phyloP scores from a whole-genome alignment of 768 basidiomycete species.

The Lactarius hatsudake region DNA sequence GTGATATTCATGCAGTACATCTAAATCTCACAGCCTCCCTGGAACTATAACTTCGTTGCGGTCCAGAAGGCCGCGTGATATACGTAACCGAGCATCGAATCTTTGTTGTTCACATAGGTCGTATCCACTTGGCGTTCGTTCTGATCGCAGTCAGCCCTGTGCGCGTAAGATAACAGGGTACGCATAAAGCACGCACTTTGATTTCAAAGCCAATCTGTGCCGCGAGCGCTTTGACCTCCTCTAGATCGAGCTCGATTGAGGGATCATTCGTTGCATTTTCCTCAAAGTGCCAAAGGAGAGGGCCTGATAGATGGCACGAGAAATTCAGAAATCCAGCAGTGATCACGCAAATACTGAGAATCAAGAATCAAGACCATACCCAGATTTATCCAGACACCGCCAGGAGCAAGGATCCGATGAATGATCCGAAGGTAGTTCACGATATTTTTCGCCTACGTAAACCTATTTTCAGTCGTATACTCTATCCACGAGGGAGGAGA shows the following conservation, averaged over 20 bases:
- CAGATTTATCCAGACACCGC: constrained; percentile 91
- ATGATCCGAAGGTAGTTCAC: constrained; percentile 88
- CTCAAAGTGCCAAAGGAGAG: constrained; percentile 96
- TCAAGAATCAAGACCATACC: constrained; percentile 40
- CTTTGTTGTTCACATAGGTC: constrained; percentile 81
- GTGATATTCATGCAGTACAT: background rate
- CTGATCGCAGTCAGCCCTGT: constrained; percentile 40
- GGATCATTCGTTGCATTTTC: constrained; percentile 79
- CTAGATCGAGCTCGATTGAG: constrained; percentile 85
- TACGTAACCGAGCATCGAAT: constrained; percentile 79
- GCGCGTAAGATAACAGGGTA: background rate
- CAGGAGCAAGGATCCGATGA: constrained; percentile 75
- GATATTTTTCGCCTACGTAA: constrained; percentile 78
- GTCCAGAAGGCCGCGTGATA: constrained; percentile 88
- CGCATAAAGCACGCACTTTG: constrained; percentile 48
- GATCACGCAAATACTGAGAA: background rate
- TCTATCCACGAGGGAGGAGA: background rate
- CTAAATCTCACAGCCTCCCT: background rate
- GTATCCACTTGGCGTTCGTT: constrained; percentile 78
- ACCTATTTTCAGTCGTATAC: background rate
- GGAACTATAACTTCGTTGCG: constrained; percentile 43
- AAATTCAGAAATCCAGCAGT: background rate
- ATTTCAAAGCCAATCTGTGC: constrained; percentile 78
- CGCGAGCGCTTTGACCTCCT: constrained; percentile 79
- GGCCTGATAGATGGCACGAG: constrained; percentile 44